phyloP scores from a whole-genome alignment of 139 green algal species.

The Chlorella ohadii region DNA sequence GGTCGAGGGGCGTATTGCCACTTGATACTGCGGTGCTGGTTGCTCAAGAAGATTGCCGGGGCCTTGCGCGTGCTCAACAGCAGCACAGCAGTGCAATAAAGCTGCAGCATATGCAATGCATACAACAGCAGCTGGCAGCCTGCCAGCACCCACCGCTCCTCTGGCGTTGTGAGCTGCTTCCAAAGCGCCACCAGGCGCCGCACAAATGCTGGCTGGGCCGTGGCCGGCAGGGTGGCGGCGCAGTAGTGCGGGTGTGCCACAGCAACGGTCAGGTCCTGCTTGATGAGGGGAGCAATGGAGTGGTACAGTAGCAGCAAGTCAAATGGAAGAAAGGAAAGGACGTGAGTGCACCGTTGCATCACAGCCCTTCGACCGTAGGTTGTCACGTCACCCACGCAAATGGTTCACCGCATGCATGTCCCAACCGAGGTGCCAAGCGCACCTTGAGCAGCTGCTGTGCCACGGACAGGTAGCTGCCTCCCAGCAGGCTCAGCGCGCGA shows the following conservation, averaged over 20 bases:
- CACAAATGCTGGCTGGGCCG: not conserved
- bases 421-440: not conserved
- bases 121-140: not conserved
- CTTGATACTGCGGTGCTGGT: too few relatives aligned
- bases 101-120: too few relatives aligned
- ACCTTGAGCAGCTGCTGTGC: slow-evolving; percentile 9
- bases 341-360: too few relatives aligned
- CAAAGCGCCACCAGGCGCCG: slow-evolving; percentile 6
- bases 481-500: slow-evolving; percentile 6
- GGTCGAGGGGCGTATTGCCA: not conserved
- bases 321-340: not conserved
- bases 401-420: too few relatives aligned
- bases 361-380: too few relatives aligned
- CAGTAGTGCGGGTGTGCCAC: not conserved
- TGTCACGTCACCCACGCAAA: too few relatives aligned
- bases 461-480: not conserved
- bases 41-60: too few relatives aligned
- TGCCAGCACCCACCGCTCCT: not conserved
- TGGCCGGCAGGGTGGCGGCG: not conserved
- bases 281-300: too few relatives aligned
- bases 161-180: not conserved
- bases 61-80: too few relatives aligned
- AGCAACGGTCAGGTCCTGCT: not conserved
- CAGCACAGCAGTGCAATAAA: too few relatives aligned
- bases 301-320: too few relatives aligned